Evolutionary conservation across 2,329 filamentous ascomycete genomes (phyloP), one percentile per base, ranked within the genome.

Genomic region (Xenoacremonium recifei): DNA sequence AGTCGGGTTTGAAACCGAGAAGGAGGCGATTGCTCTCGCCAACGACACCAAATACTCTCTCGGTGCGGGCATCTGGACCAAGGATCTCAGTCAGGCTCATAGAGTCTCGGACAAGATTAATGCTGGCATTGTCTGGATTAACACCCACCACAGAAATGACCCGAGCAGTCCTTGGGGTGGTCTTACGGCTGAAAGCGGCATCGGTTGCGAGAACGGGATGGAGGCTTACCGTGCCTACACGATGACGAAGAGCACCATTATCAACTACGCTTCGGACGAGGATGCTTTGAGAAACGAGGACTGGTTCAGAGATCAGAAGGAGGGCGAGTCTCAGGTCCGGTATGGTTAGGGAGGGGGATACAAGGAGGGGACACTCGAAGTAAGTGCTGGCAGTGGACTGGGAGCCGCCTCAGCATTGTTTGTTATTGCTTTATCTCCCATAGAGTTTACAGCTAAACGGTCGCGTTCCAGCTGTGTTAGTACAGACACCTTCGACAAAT

Each of bases 41-140:
- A 92, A 93, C 73, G 75, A 79, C 65, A 86, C 79, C 57, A 84
- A 76, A 48, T 92, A 89, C 64, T 87, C 86, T 48, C 77, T 93
- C 20, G 87, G 87, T 40, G 85, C 87, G 18, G 86, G 82, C 19
- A 73, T 92, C 16, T 88, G 89, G 80, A 92, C 87, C 21, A 77
- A 69, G 49, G 83, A 89, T 64, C 71, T 91, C 59, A 89, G 62
- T 79, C 85, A 36, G 82, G 87, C 4, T 84, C 90, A 89, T 58
- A 77, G 86, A 27, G 83, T 90, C 3, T 81, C 85, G 38, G 85
- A 88, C 59, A 73, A 73, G 33, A 74, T 92, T 50, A 76, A 80
- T 49, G 84, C 87, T 1, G 87, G 84, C 47, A 76, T 75, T 41
- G 70, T 73, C 3, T 78, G 75, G 72, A 68, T 75, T 30, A 72